Percentiles rank a stretch among this genome's conserved stretches.
Conservation (phyloP, 129 eudicot species). For the Helichrysum umbraculigerum region DNA sequence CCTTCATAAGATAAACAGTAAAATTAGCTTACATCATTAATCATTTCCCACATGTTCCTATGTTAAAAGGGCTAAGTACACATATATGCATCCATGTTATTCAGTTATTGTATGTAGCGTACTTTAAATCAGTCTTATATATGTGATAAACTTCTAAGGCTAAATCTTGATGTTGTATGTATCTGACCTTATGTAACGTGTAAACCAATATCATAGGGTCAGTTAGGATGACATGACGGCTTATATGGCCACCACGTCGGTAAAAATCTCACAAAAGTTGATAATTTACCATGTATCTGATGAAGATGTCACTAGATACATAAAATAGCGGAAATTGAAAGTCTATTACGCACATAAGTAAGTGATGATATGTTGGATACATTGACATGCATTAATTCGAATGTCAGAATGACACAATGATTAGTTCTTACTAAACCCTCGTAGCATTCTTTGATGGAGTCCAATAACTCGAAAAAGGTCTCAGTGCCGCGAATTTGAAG, state of each 20-base stretch:
- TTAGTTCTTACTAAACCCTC: constrained; percentile 58
- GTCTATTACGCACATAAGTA: background rate
- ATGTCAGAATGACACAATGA: background rate
- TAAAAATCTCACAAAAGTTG: no score
- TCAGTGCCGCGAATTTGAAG: constrained; percentile 50
- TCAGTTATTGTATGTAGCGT: background rate
- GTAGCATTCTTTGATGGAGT: constrained; percentile 70
- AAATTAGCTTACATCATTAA: background rate
- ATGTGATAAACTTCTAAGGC: background rate
- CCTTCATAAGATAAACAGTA: constrained; percentile 41
- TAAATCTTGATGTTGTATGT: background rate
- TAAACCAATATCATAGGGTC: no score
- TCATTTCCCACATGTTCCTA: background rate
- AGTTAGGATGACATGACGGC: no score
- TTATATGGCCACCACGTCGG: no score
- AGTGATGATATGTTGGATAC: background rate
- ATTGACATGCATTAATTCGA: background rate
- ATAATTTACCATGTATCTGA: no score
- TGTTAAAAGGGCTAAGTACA: background rate
- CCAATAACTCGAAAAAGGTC: constrained; percentile 62
- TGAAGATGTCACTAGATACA: no score
- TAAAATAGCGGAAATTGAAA: background rate
- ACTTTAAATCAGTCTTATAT: background rate
- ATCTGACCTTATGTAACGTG: no score
- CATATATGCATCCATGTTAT: background rate